A percentile compares a stretch with the other conserved stretches of the same genome.
Conservation (phyloP, 1,284 basidiomycete species). For the Phlebopus sp. region DNA sequence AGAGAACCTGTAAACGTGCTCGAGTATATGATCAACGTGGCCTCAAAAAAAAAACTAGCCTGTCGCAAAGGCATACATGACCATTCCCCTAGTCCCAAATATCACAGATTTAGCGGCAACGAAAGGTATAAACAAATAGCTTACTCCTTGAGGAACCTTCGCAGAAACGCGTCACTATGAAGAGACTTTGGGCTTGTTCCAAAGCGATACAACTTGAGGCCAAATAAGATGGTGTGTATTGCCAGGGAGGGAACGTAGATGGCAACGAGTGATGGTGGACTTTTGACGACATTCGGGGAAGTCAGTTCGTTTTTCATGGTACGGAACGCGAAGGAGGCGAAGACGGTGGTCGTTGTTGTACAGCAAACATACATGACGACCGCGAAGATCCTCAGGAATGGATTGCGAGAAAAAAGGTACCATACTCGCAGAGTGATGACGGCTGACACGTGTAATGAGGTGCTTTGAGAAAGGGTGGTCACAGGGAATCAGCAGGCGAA, state of each 20-base stretch:
- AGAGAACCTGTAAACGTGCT: slow-evolving; percentile 6
- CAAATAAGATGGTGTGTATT: slow-evolving; percentile 8
- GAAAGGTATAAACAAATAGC: not conserved
- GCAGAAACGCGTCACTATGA: slow-evolving; percentile 4
- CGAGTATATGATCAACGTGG: not conserved
- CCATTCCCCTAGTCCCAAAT: slow-evolving; percentile 9
- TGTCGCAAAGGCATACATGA: slow-evolving; percentile 12
- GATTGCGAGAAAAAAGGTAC: slow-evolving; percentile 10
- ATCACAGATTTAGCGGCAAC: not conserved
- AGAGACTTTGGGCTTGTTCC: slow-evolving; percentile 2
- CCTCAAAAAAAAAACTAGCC: slow-evolving; percentile 1
- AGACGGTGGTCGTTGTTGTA: not conserved
- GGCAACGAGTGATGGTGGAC: not conserved
- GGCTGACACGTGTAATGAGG: slow-evolving; percentile 1
- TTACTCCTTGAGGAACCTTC: slow-evolving; percentile 11
- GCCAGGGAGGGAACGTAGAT: slow-evolving; percentile 4
- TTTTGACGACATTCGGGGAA: not conserved
- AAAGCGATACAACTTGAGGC: slow-evolving; percentile 10
- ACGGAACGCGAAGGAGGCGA: not conserved
- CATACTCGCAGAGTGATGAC: slow-evolving; percentile 11
- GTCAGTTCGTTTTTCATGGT: not conserved
- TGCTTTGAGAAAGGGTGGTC: not conserved
- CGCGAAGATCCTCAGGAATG: slow-evolving; percentile 2
- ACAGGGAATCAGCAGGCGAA: not conserved
- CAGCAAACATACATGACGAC: slow-evolving; percentile 1